Conservation (phyloP, 2,329 filamentous ascomycete genomes). For the Penicillium sp. region DNA sequence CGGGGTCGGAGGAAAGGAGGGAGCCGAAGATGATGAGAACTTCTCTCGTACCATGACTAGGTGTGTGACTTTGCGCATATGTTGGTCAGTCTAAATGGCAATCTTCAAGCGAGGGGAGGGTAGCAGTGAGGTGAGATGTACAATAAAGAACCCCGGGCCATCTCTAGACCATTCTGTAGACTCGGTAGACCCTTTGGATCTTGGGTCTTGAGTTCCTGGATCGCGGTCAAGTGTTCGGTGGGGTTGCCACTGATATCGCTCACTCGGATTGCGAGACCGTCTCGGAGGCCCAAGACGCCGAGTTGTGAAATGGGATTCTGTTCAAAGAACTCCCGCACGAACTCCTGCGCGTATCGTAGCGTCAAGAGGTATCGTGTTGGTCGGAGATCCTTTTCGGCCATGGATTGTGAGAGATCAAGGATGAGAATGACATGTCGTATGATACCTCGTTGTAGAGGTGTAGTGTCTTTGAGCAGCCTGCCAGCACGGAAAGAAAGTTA, state of each 20-base stretch:
- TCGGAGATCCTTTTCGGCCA: conserved; percentile 92
- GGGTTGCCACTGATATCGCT: conserved; percentile 92
- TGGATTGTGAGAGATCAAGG: conserved; percentile 88
- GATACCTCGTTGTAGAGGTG: conserved; percentile 91
- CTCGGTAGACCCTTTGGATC: conserved; percentile 76
- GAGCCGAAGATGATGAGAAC: conserved; percentile 91
- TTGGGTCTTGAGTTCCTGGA: conserved; percentile 67
- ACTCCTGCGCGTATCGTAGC: conserved; percentile 80
- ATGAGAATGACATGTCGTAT: conserved; percentile 94
- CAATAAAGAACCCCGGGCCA: conserved; percentile 91
- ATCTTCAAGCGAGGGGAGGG: background rate
- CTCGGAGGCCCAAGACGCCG: conserved; percentile 88
- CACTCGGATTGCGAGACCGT: conserved; percentile 82
- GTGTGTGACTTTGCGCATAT: conserved; percentile 69
- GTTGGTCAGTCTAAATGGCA: background rate
- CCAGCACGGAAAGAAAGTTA: conserved; percentile 30
- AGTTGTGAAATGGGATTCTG: conserved; percentile 98
- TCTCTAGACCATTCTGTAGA: conserved; percentile 92
- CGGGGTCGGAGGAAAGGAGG: conserved; percentile 85
- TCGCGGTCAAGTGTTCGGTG: conserved; percentile 77
- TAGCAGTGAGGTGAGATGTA: conserved; percentile 45
- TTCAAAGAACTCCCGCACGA: conserved; percentile 94
- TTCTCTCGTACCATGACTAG: conserved; percentile 89
- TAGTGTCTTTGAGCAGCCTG: conserved; percentile 88
- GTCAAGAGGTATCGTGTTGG: conserved; percentile 84